Evolutionary conservation across 805 yeast genomes (phyloP), one percentile per base, ranked within the genome.

Genomic region (Hanseniaspora thailandica): DNA sequence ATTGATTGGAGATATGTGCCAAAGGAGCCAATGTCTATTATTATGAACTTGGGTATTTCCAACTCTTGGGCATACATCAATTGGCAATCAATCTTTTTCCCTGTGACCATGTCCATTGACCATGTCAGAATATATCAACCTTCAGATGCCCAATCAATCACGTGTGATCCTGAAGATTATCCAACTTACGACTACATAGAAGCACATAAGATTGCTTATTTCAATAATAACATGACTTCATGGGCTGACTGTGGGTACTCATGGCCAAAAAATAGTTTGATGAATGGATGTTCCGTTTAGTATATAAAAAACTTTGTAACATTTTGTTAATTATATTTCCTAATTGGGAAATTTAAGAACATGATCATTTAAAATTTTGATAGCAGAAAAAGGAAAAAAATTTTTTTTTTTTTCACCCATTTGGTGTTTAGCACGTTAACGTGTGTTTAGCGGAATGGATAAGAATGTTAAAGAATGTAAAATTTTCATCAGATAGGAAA

Each of bases 81-180:
- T 69, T 90, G 96, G 96, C 78, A 80, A 43, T 71, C 80, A 4
- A 71, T 88, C 55, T 69, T 69, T 45, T 90, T 90, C 77, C 98
- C 98, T 2, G 77, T 76, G 13, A 74, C 77, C 1, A 72, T 89
- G 81, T 71, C 78, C 55, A 70, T 90, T 44, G 97, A 90, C 66
- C 86, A 84, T 61, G 95, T 90, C 33, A 79, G 98, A 61, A 63
- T 90, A n/a, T 90, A 93, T 67, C 98, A 90, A 70, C 96, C 96
- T 2, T 63, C 71, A 35, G 80, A 78, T 60, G 68, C 73, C 10
- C 66, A 73, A 30, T 76, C 78, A 47, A 54, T 83, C 22, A 82
- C 93, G 0, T 90, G 97, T 70, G 97, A 89, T 63, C 97, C 98
- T 0, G 69, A 61, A 0, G 94, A 78, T 63, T 80, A 74, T 63